Evolutionary conservation across 192 early-diverging fungal species (phyloP).

Genomic region (Chytriomyces sp.): DNA sequence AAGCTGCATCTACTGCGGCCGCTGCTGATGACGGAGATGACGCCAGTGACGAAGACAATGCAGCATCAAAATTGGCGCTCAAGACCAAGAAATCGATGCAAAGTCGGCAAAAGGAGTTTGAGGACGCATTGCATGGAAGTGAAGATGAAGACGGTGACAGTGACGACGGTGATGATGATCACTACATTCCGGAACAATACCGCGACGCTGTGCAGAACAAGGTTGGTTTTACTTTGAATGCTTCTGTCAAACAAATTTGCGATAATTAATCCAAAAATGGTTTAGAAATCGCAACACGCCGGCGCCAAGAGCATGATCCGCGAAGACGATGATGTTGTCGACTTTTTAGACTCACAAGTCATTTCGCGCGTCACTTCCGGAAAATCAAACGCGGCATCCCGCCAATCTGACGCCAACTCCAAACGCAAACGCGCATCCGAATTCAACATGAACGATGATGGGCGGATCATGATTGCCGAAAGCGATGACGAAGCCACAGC

Average conservation of each 20-base stretch:
- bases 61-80: conserved; percentile 42
- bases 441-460: conserved; percentile 75
- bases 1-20: conserved; percentile 13
- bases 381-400: conserved; percentile 5
- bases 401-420: background rate
- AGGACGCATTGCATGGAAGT: conserved; percentile 89
- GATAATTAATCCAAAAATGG: background rate
- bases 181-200: conserved; percentile 58
- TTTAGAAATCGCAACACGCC: background rate
- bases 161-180: conserved; percentile 70
- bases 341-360: conserved; percentile 88
- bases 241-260: no score
- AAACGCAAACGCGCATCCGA: conserved; percentile 39
- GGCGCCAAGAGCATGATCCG: conserved; percentile 46
- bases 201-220: conserved; percentile 20
- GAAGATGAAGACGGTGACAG: conserved; percentile 86
- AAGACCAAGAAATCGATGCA: conserved; percentile 22
- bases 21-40: conserved; percentile 49
- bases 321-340: conserved; percentile 65
- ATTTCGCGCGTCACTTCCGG: conserved; percentile 59
- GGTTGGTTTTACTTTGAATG: background rate
- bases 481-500: conserved; percentile 51
- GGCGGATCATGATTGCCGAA: conserved; percentile 83
- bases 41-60: conserved; percentile 53
- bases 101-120: conserved; percentile 65